These are phyloP conservation scores for Pezicula carpinea DNA, from an alignment of 2,329 filamentous ascomycete species.

Conservation along the genomic window DNA sequence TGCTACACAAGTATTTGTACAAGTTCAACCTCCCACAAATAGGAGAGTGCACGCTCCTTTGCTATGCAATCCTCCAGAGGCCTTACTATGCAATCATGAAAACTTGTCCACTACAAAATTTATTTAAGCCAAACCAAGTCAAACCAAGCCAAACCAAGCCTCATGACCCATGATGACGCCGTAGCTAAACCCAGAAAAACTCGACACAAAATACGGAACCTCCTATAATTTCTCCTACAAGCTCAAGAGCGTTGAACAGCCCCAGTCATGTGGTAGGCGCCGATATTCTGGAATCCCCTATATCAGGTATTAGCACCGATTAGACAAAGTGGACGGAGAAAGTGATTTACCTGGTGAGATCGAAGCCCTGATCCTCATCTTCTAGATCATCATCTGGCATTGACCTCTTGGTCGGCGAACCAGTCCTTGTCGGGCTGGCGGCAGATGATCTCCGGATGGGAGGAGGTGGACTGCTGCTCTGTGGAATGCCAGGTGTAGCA, in stretches of 20 bases:
- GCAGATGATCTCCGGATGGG: conserved; percentile 17
- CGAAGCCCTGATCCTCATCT: conserved; percentile 25
- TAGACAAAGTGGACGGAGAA: background rate
- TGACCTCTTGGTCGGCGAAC: conserved; percentile 12
- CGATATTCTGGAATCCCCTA: conserved; percentile 59
- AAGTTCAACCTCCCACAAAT: too few relatives aligned
- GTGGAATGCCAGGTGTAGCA: conserved; percentile 30
- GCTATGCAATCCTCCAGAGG: too few relatives aligned
- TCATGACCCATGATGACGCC: too few relatives aligned
- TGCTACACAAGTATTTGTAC: too few relatives aligned
- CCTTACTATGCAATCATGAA: too few relatives aligned
- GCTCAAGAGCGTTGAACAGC: conserved; percentile 8
- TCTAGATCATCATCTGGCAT: conserved; percentile 19
- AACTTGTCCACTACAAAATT: too few relatives aligned
- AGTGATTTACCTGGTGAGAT: conserved; percentile 24
- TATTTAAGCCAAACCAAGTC: too few relatives aligned
- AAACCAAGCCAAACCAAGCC: too few relatives aligned
- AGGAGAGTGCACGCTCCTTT: too few relatives aligned
- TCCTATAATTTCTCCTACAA: too few relatives aligned
- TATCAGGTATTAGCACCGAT: conserved; percentile 23
- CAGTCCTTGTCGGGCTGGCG: conserved; percentile 23
- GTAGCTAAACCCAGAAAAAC: too few relatives aligned
- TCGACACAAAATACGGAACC: too few relatives aligned
- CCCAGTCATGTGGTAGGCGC: conserved; percentile 47
- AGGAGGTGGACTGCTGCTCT: conserved; percentile 56